Evolutionary conservation across 2,329 filamentous ascomycete species (phyloP).

Genomic region (Domatiomyces globalis): DNA sequence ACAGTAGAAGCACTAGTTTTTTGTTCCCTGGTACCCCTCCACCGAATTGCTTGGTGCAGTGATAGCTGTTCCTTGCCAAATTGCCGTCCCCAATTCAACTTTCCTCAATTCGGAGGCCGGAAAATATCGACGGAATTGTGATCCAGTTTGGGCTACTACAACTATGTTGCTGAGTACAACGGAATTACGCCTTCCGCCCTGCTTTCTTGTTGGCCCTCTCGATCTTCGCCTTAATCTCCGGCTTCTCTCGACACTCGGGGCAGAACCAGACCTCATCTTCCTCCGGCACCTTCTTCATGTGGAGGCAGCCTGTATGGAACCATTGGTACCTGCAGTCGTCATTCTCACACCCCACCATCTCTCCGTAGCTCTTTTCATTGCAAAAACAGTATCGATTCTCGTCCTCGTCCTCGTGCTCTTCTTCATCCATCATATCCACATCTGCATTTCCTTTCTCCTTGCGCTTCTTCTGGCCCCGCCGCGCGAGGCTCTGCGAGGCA

Average conservation of each 20-base stretch:
- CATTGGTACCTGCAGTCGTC: conserved; percentile 50
- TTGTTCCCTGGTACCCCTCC: neutral
- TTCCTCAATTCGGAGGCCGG: neutral
- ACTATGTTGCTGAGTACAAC: neutral
- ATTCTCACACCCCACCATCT: conserved; percentile 56
- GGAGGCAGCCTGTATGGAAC: conserved; percentile 54
- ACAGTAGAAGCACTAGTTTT: neutral
- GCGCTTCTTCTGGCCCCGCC: conserved; percentile 14
- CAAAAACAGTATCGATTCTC: conserved; percentile 53
- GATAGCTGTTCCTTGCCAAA: neutral
- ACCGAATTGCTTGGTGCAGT: neutral
- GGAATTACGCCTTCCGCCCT: conserved; percentile 5
- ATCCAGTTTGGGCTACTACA: neutral
- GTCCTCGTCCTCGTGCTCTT: conserved; percentile 40
- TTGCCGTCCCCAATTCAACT: neutral
- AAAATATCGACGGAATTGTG: neutral
- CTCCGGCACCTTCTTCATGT: conserved; percentile 44
- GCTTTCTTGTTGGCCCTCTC: conserved; percentile 7
- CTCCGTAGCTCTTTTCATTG: conserved; percentile 49
- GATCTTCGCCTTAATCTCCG: conserved; percentile 19
- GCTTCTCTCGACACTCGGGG: conserved; percentile 34
- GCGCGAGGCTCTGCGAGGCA: conserved; percentile 14
- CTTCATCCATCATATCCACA: conserved; percentile 31
- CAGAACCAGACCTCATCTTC: conserved; percentile 45
- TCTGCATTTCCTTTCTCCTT: conserved; percentile 21